A percentile compares a stretch with the other conserved stretches of the same genome.
phyloP scores from a whole-genome alignment of 179 eudicot species.

The Beta lomatogona region DNA sequence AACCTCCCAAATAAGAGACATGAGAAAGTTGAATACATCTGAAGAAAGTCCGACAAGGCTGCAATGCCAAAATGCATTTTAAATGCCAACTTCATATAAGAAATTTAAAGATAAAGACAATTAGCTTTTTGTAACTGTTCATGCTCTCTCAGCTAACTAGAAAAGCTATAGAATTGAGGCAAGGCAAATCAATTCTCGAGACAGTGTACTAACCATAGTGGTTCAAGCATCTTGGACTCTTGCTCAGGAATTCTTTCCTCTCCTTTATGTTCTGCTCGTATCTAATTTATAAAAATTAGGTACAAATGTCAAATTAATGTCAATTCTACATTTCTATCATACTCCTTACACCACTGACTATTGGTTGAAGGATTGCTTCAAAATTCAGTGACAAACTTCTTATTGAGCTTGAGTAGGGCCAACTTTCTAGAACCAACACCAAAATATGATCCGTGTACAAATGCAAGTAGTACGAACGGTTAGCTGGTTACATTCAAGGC shows the following conservation, averaged over 20 bases:
- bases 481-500: neutral
- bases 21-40: neutral
- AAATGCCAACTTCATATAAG: constrained; percentile 3
- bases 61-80: constrained; percentile 23
- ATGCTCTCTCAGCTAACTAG: constrained; percentile 3
- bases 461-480: neutral
- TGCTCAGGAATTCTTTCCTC: constrained; percentile 10
- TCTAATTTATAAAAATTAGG: constrained; percentile 1
- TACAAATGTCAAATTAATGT: neutral
- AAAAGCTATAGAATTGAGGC: neutral
- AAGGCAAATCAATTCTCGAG: neutral
- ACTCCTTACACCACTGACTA: neutral
- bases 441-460: neutral
- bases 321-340: neutral
- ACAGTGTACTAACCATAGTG: neutral
- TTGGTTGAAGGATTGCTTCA: neutral
- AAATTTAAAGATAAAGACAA: constrained; percentile 10
- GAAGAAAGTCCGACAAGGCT: neutral
- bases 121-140: neutral
- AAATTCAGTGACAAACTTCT: neutral
- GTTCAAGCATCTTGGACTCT: constrained; percentile 21
- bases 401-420: neutral
- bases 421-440: neutral
- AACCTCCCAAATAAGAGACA: constrained; percentile 39
- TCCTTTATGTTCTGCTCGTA: constrained; percentile 17